A percentile compares a stretch with the other conserved stretches of the same genome.
Evolutionary conservation across 2,329 filamentous ascomycete genomes (phyloP).

Genomic region (Emergomyces orientalis): DNA sequence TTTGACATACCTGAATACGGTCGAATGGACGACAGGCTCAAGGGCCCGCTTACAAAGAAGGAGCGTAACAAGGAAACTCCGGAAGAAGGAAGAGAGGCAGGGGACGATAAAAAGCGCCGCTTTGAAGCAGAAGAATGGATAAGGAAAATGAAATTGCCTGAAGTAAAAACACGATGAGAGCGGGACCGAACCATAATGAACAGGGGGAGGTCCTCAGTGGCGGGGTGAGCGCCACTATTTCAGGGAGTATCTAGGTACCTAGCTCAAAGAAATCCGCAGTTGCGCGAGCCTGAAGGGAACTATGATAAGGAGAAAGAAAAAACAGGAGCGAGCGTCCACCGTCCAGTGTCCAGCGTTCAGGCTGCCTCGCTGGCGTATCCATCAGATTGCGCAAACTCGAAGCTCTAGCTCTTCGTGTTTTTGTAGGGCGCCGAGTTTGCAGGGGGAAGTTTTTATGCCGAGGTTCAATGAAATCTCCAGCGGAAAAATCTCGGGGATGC

Average conservation of each 20-base stretch:
- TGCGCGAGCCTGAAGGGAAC: too few species aligned
- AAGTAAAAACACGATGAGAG: not conserved
- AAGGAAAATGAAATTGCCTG: not conserved
- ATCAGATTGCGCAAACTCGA: too few species aligned
- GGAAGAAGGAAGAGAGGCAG: not conserved
- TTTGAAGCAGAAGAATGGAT: not conserved
- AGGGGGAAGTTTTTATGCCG: not conserved
- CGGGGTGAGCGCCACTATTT: not conserved
- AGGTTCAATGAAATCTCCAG: not conserved
- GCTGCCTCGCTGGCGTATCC: too few species aligned
- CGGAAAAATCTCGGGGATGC: not conserved
- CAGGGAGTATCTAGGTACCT: too few species aligned
- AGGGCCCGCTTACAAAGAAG: not conserved
- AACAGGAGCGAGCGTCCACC: too few species aligned
- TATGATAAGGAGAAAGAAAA: too few species aligned
- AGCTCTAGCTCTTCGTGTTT: not conserved
- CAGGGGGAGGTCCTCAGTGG: not conserved
- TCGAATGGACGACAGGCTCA: not conserved
- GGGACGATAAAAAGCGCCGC: not conserved
- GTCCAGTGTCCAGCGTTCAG: too few species aligned
- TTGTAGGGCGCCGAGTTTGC: not conserved
- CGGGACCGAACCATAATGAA: not conserved
- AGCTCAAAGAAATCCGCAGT: too few species aligned
- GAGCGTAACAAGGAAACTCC: not conserved
- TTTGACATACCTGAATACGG: constrained; percentile 1